These are phyloP conservation scores for Nicotiana rustica DNA, from an alignment of 305 asterid genomes.

Conservation along the genomic window DNA sequence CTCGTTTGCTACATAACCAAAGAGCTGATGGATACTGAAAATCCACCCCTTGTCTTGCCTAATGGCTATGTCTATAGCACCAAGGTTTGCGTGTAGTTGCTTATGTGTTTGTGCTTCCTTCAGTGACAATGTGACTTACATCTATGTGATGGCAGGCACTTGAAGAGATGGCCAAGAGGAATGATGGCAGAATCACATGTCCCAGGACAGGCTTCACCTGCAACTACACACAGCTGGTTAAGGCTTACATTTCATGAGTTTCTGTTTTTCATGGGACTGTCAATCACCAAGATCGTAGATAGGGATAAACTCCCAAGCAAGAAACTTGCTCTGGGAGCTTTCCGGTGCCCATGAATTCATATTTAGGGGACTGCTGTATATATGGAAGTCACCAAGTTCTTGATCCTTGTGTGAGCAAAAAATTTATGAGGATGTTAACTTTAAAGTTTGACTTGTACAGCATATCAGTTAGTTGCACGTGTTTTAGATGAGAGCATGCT, in stretches of 20 bases:
- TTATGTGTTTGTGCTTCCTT: background rate
- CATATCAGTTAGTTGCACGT: background rate
- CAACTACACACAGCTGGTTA: conserved; percentile 71
- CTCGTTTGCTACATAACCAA: conserved; percentile 92
- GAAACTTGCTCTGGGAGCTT: conserved; percentile 25
- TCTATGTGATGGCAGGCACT: conserved; percentile 66
- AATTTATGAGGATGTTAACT: conserved; percentile 8
- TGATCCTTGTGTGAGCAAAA: background rate
- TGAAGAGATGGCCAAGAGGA: conserved; percentile 86
- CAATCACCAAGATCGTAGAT: background rate
- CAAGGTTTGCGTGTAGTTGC: conserved; percentile 57
- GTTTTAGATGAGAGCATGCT: background rate
- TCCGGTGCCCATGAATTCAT: background rate
- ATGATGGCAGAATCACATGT: conserved; percentile 81
- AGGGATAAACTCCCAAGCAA: conserved; percentile 17
- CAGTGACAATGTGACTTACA: conserved; percentile 6
- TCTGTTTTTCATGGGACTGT: conserved; percentile 11
- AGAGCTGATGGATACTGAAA: conserved; percentile 95
- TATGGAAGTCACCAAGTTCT: conserved; percentile 31
- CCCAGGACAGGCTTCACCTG: conserved; percentile 78
- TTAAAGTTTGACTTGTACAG: conserved; percentile 26
- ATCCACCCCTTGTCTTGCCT: conserved; percentile 97
- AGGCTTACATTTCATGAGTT: conserved; percentile 80
- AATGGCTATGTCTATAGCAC: conserved; percentile 98
- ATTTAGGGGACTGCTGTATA: conserved; percentile 20